Base-by-base conservation (phyloP, 2,329 filamentous ascomycete species). In the Mollisiaceae sp. region DNA sequence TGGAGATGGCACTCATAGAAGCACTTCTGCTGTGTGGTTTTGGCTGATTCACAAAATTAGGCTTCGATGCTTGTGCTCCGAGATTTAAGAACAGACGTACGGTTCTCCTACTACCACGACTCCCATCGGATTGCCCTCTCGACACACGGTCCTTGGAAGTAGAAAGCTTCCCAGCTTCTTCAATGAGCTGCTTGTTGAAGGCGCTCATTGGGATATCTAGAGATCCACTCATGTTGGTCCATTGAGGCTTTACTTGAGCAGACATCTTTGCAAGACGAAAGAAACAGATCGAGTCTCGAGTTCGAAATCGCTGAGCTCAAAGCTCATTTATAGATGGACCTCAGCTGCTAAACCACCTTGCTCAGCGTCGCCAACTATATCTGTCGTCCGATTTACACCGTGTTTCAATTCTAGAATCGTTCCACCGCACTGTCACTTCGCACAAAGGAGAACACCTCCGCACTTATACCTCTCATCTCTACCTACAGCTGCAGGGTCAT, bases 131-230 rank as follows among this genome's bases (percentile, higher is more conserved):
- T 3, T 27, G 24, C n/a, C 5, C 27, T 12, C 47, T 32, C 8
- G 43, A 57, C 12, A 11, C 20, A 1, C 20, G 35, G 5, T 59
- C 58, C 14, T 55, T 52, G 1, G 36, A 35, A 41, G 20, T 43
- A 8, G 57, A 54, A 15, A 27, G 12, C 24, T 56, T 62, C 20
- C 60, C 27, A 5, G 52, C 52, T 59, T 59, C 57, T 8, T 63
- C 61, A 4, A 62, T 41, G 15, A 62, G 41, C 41, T 65, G 47
- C 45, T n/a, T 39, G 8, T 64, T 69, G 63, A 64, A 65, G 63
- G 54, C 63, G 22, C 43, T 65, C 60, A 64, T 67, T 54, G 54
- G 64, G 36, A 63, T 50, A 32, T 62, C 58, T 38, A 47, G 50
- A 59, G 55, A 64, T 38, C 39, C 58, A 36, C 63, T 47, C 57